These are phyloP conservation scores for Aspergillus sojae DNA, from an alignment of 2,329 filamentous ascomycete genomes.

Conservation along the genomic window DNA sequence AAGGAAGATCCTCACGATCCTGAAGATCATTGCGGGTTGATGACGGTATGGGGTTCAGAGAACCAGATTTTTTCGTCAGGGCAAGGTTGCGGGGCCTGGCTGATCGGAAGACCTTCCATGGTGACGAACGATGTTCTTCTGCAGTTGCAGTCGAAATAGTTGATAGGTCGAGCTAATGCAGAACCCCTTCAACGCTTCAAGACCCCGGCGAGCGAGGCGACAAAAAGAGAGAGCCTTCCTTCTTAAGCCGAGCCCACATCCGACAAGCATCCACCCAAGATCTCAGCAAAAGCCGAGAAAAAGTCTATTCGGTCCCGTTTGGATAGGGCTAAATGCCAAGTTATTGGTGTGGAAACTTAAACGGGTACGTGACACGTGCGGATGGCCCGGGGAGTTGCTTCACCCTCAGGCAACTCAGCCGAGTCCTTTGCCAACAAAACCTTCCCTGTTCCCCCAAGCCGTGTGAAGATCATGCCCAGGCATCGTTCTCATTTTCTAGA, in stretches of 20 bases:
- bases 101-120: conserved; percentile 12
- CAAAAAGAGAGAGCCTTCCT: background rate
- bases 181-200: background rate
- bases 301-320: background rate
- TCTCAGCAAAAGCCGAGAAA: background rate
- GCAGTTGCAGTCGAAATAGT: background rate
- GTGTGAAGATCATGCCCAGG: background rate
- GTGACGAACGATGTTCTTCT: background rate
- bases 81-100: background rate
- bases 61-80: background rate
- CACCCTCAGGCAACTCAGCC: conserved; percentile 14
- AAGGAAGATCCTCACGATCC: conserved; percentile 3
- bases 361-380: conserved; percentile 3
- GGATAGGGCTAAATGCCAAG: conserved; percentile 4
- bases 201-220: background rate
- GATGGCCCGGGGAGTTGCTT: background rate
- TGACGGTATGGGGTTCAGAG: conserved; percentile 1
- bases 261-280: background rate
- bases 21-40: conserved; percentile 9
- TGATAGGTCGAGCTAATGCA: background rate
- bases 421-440: conserved; percentile 8
- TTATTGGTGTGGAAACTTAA: background rate
- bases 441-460: background rate
- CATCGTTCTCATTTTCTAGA: background rate
- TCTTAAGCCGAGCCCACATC: background rate